phyloP scores from a whole-genome alignment of 768 basidiomycete species.

The Termitomyces sp. region DNA sequence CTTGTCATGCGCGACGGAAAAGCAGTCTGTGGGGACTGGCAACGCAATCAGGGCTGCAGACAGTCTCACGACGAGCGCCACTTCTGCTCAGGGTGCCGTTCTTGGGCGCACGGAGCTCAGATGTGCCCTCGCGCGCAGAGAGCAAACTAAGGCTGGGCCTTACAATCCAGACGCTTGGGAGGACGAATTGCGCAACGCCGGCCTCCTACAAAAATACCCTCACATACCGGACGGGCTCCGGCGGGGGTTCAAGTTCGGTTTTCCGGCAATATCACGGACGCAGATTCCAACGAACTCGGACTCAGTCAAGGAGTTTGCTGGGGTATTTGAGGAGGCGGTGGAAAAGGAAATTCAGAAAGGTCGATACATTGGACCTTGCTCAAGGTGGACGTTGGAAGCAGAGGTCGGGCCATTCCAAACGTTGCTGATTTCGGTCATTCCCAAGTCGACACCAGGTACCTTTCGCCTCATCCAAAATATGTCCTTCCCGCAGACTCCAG shows the following conservation, averaged over 20 bases:
- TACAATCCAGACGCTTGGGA: not conserved
- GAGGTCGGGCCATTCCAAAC: constrained; percentile 24
- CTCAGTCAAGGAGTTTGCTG: not conserved
- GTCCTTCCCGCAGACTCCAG: no score
- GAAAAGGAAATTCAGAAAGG: constrained; percentile 5
- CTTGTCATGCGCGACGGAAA: not conserved
- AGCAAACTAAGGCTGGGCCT: not conserved
- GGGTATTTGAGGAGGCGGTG: not conserved
- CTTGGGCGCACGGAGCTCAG: not conserved
- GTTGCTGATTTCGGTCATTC: constrained; percentile 19
- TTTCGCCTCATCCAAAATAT: constrained; percentile 24
- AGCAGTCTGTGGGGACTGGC: not conserved
- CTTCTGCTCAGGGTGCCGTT: not conserved
- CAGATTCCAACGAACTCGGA: not conserved
- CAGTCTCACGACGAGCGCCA: not conserved
- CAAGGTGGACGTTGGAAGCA: constrained; percentile 7
- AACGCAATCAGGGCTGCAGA: not conserved
- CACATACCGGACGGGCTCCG: not conserved
- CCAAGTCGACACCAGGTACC: constrained; percentile 19
- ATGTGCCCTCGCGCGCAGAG: not conserved
- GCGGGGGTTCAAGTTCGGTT: not conserved
- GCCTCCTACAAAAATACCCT: not conserved
- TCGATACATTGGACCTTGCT: constrained; percentile 16
- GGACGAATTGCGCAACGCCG: not conserved
- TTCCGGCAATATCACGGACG: not conserved